Conservation (phyloP, 208 protist species). For the Trypanosomatidae sp. region DNA sequence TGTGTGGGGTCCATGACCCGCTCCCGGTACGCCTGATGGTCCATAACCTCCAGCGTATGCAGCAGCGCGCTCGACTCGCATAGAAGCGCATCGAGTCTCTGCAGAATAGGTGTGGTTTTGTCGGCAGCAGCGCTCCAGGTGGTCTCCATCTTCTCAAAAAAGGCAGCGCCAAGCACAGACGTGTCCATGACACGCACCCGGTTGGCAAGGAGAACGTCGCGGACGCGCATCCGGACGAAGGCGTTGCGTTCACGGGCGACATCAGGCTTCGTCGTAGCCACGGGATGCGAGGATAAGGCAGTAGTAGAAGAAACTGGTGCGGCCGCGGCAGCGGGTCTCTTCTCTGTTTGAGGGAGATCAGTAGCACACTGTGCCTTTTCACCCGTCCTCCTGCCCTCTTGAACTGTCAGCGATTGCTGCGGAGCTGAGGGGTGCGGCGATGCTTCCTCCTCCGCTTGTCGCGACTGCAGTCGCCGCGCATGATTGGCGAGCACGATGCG, state of each 20-base stretch:
- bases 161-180: constrained; percentile 17
- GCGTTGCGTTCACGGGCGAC: neutral
- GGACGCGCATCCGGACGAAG: constrained; percentile 40
- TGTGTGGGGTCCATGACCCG: constrained; percentile 38
- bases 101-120: constrained; percentile 18
- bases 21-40: constrained; percentile 41
- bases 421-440: neutral
- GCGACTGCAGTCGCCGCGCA: neutral
- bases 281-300: neutral
- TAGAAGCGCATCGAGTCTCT: constrained; percentile 30
- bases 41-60: constrained; percentile 27
- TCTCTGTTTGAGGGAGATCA: neutral
- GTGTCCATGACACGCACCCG: constrained; percentile 18
- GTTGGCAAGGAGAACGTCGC: constrained; percentile 40
- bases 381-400: neutral
- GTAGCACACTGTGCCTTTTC: neutral
- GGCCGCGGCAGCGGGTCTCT: neutral
- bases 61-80: constrained; percentile 40
- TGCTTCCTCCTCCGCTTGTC: neutral
- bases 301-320: neutral
- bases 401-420: neutral
- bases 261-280: neutral
- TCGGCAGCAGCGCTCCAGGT: constrained; percentile 15
- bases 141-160: constrained; percentile 14
- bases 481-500: constrained; percentile 26